Evolutionary conservation across 2,329 filamentous ascomycete genomes (phyloP).

Genomic region (Exophiala alcalophila): DNA sequence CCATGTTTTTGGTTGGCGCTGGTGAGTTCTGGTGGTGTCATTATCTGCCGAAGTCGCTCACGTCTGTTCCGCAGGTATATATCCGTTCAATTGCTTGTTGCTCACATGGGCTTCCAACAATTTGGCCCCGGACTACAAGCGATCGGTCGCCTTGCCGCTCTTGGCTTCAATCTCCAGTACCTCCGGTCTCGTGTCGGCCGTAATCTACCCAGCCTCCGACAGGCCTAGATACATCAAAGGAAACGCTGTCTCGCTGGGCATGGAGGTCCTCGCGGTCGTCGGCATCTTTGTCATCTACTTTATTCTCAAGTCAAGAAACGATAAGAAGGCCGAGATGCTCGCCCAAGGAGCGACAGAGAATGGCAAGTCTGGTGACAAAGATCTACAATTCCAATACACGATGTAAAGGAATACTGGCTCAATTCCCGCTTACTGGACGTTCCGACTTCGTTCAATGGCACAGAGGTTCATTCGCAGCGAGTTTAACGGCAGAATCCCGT

Average conservation of each 20-base stretch:
- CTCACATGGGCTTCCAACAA: slow-evolving; percentile 38
- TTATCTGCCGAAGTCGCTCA: too few relatives aligned
- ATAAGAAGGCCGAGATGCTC: slow-evolving; percentile 32
- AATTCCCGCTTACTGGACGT: too few relatives aligned
- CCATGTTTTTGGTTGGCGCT: slow-evolving; percentile 35
- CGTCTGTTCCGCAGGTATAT: too few relatives aligned
- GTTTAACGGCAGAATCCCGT: too few relatives aligned
- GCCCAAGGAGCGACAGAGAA: slow-evolving; percentile 33
- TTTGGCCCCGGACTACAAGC: slow-evolving; percentile 36
- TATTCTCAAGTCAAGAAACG: slow-evolving; percentile 32
- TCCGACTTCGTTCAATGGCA: too few relatives aligned
- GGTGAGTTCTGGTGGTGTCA: too few relatives aligned
- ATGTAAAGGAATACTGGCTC: too few relatives aligned
- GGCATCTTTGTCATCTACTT: slow-evolving; percentile 31
- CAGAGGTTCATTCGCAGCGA: too few relatives aligned
- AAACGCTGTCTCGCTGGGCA: slow-evolving; percentile 31
- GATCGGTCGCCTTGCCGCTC: slow-evolving; percentile 35
- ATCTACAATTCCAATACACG: slow-evolving; percentile 31
- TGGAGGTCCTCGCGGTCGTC: slow-evolving; percentile 31
- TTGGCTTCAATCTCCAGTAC: slow-evolving; percentile 32
- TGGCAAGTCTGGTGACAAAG: slow-evolving; percentile 31
- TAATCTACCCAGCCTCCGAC: slow-evolving; percentile 37
- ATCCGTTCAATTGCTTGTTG: slow-evolving; percentile 30
- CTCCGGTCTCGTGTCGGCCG: slow-evolving; percentile 34
- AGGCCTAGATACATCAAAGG: slow-evolving; percentile 35